Evolutionary conservation across 2,329 filamentous ascomycete species (phyloP), one percentile per base, ranked within the genome.

Genomic region (Hymenoscyphus linearis): DNA sequence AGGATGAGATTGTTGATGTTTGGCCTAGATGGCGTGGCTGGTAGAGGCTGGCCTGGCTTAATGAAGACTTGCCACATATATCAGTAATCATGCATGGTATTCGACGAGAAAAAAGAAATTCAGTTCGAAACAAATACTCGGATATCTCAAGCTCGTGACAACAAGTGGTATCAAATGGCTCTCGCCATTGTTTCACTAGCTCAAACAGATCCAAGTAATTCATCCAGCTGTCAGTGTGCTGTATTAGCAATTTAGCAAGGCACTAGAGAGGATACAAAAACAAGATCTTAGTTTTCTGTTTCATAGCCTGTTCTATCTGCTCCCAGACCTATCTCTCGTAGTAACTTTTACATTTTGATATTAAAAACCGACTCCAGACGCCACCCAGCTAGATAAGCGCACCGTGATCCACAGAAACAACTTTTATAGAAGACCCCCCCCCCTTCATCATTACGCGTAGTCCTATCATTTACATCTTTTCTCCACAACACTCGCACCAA

Each of bases 401-500:
- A 52, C 60, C 61, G 12, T 27, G 18, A 44, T 27, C 53, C 58
- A 31, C 14, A 60, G 57, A 50, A 22, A 59, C 18, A 57, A 60
- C 55, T 59, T 58, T 60, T 61, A 52, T 16, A 26, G 22, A 53
- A 53, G 16, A 3, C 37, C 37, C 3, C 37, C 37, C 35, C 34
- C 34, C 31, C 55, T 54, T 59, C 52, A 26, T 58, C 61, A 61
- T 54, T 44, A 58, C 22, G 55, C 25, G 9, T 52, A 37, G 35
- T 18, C 22, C 54, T 56, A 62, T 77, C 72, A 98, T 79, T 96
- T 96, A 83, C 93, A 98, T 70, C 93, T 83, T 84, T 96, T 97
- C 81, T 98, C 93, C 52, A 98, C 90, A 69, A 98, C 93, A 66
- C 85, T 85, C 5, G 87, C 80, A 1, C 95, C 95, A 74, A 96